Evolutionary conservation across 2,329 filamentous ascomycete genomes (phyloP).

Genomic region (Shiraia sp.): DNA sequence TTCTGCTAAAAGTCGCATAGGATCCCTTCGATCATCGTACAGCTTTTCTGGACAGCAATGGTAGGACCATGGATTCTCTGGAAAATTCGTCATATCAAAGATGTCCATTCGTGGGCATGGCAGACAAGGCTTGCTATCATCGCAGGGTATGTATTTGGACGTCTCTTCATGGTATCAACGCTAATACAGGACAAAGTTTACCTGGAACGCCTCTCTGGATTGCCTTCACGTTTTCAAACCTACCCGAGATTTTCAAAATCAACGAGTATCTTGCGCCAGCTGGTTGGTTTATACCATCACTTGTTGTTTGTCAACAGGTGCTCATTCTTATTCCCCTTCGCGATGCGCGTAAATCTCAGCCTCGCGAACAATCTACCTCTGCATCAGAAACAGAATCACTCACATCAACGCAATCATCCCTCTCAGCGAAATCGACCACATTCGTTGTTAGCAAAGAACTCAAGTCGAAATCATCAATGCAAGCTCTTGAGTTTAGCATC

Average conservation of each 20-base stretch:
- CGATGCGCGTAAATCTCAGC: slow-evolving; percentile 29
- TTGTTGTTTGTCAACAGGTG: slow-evolving; percentile 44
- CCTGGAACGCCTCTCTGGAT: slow-evolving; percentile 45
- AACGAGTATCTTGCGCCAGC: slow-evolving; percentile 40
- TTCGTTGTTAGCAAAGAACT: slow-evolving; percentile 31
- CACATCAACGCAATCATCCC: slow-evolving; percentile 24
- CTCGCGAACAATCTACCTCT: slow-evolving; percentile 20
- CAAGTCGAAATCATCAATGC: slow-evolving; percentile 42
- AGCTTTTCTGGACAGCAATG: slow-evolving; percentile 42
- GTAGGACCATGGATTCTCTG: slow-evolving; percentile 45
- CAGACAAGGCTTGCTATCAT: slow-evolving; percentile 44
- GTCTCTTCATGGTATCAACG: too few relatives aligned
- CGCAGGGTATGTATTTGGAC: slow-evolving; percentile 33
- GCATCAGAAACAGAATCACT: slow-evolving; percentile 32
- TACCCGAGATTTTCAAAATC: slow-evolving; percentile 24
- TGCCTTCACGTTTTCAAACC: slow-evolving; percentile 40
- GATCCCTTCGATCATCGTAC: slow-evolving; percentile 43
- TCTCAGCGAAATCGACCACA: slow-evolving; percentile 25
- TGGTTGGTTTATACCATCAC: slow-evolving; percentile 44
- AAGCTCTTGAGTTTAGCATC: slow-evolving; percentile 41
- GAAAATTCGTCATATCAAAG: slow-evolving; percentile 43
- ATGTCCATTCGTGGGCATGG: slow-evolving; percentile 46
- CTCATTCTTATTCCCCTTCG: slow-evolving; percentile 41
- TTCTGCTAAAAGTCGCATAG: slow-evolving; percentile 21
- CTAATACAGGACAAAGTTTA: slow-evolving; percentile 32